Base-by-base conservation (phyloP, 306 rosid genomes). In the Prunus fruticosa region DNA sequence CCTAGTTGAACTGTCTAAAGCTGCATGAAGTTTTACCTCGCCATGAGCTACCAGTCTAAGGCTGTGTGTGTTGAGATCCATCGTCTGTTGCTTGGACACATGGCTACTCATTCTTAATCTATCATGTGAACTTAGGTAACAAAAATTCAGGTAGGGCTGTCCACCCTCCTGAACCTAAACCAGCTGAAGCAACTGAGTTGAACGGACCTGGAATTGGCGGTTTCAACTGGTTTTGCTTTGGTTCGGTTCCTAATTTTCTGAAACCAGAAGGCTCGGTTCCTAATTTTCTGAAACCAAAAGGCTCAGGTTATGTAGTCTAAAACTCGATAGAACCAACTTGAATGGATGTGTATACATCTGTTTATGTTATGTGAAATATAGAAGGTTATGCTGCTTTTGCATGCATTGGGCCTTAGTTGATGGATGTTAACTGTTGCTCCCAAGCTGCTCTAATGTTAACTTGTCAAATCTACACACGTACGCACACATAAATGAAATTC, bases 201-300 rank as follows among this genome's bases (percentile, higher is more conserved):
- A 53, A 56, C 5, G 16, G 20, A 54, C 20, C 51, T 53, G 76
- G 20, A 71, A 41, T 22, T 46, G 56, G 41, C 3, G 14, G 27
- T 22, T 32, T 20, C 19, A 67, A 45, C 71, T 43, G 9, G 19
- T 22, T 50, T 28, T 71, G 22, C 4, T 19, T 64, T 2, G 13
- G 32, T 22, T 54, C 5, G 30, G 63, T 54, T 71, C 13, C 30
- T 69, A 20, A 25, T n/a, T n/a, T n/a, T n/a, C n/a, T n/a, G n/a
- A n/a, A n/a, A n/a, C n/a, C n/a, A n/a, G n/a, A n/a, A n/a, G n/a
- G n/a, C n/a, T n/a, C n/a, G n/a, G n/a, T n/a, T n/a, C n/a, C n/a
- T n/a, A n/a, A n/a, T 53, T 53, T 66, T 52, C 75, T 53, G 32
- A 71, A 71, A 71, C 32, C 64, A 53, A 53, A 30, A 30, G 64